Evolutionary conservation across 257 asterid species (phyloP).

Genomic region (Marsdenia floribunda): DNA sequence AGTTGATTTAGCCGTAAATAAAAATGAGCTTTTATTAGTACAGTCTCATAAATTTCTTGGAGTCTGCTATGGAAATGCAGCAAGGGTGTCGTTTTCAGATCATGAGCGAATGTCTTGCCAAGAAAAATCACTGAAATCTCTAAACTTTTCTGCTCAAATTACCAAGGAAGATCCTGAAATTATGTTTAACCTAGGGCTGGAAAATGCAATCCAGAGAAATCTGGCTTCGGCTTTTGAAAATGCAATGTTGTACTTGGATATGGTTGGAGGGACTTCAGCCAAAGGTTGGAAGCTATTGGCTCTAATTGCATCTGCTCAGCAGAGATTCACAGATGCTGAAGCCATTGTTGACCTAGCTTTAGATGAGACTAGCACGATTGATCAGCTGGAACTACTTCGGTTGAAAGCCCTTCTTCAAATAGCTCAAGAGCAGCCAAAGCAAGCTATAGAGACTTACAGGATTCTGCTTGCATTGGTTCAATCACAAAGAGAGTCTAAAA

Average conservation of each 20-base stretch:
- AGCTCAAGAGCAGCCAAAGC: conserved; percentile 66
- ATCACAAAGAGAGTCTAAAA: conserved; percentile 36
- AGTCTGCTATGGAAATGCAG: conserved; percentile 69
- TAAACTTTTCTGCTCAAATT: conserved; percentile 27
- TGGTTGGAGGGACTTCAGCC: conserved; percentile 47
- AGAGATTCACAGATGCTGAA: conserved; percentile 61
- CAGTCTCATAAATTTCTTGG: conserved; percentile 75
- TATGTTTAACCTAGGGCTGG: conserved; percentile 50
- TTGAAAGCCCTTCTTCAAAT: conserved; percentile 71
- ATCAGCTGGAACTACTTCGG: conserved; percentile 65
- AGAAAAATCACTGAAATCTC: conserved; percentile 45
- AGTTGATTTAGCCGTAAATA: conserved; percentile 28
- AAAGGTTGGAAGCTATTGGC: conserved; percentile 76
- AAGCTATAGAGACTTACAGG: conserved; percentile 73
- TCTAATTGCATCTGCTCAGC: conserved; percentile 74
- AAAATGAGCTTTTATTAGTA: conserved; percentile 41
- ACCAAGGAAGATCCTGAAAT: conserved; percentile 53
- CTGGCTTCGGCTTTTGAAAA: conserved; percentile 52
- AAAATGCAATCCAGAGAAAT: conserved; percentile 68
- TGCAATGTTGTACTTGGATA: conserved; percentile 47
- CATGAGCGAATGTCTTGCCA: conserved; percentile 44
- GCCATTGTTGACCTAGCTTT: conserved; percentile 69
- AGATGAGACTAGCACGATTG: conserved; percentile 61
- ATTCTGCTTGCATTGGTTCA: conserved; percentile 61
- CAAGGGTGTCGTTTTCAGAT: conserved; percentile 57